Base-by-base conservation (phyloP, 1,284 basidiomycete species). In the Ceratobasidium sp. region DNA sequence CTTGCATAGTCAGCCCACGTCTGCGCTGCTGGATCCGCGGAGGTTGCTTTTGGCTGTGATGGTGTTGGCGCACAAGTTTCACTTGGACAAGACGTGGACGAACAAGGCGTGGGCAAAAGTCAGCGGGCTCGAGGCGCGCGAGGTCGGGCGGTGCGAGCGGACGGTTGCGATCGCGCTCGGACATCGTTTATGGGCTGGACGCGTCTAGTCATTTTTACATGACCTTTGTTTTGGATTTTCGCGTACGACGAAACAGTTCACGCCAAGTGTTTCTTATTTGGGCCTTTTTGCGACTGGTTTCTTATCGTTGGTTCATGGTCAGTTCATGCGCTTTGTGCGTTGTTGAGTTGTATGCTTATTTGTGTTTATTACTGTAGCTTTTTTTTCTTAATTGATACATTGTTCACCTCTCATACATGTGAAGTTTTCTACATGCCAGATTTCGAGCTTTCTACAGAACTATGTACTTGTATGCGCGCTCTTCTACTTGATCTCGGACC, bases 61-160 rank as follows among this genome's bases (percentile, higher is more conserved):
- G 47, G 94, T 98, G 75, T 85, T 95, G 54, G 95, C 95, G 0
- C 91, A 92, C 43, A 98, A 98, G 80, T 97, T 96, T 80, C 88
- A 93, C 73, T 94, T 96, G 82, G 96, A 98, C 79, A 90, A 92
- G 72, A 95, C 92, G 66, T 98, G 96, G 79, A 95, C 93, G 16
- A 97, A 98, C 80, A 87, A 90, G 26, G 95, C 95, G 23, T 98
- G 95, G 96, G 90, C 93, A 8, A 95, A 95, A 78, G 84, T 94
- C 1, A 92, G 91, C 30, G 91, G 92, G 41, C 84, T 94, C 4
- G 89, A 89, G 0, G 87, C 91, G 7, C 84, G 89, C 49, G 92
- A 94, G 82, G 91, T 94, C 59, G 88, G 91, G 32, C 87, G 91
- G 26, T 93, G 92, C 78, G 92, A 94, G 80, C 88, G 90, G 26